Percentiles rank a stretch among this genome's conserved stretches.
These are phyloP conservation scores for Cyberlindnera mississippiensis DNA, from an alignment of 805 yeast species.

Conservation along the genomic window DNA sequence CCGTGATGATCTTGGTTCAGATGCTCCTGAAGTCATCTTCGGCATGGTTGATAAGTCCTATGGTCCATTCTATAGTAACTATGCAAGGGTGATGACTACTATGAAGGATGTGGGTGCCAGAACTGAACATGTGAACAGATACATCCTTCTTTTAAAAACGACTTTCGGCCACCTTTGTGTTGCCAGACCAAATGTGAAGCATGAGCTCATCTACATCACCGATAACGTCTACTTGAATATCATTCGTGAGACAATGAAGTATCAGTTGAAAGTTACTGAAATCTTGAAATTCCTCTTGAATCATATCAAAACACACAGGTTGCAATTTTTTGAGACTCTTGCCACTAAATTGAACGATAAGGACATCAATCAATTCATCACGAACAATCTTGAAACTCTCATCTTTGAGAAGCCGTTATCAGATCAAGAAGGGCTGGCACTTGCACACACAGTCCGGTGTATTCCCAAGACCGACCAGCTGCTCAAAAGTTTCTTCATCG, in stretches of 20 bases:
- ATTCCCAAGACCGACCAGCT: conserved; percentile 12
- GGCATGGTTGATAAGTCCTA: conserved; percentile 3
- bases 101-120: neutral
- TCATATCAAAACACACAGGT: conserved; percentile 16
- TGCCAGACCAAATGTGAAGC: conserved; percentile 1
- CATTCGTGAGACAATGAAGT: conserved; percentile 6
- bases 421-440: conserved; percentile 7
- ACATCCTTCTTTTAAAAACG: conserved; percentile 14
- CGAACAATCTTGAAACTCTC: conserved; percentile 24
- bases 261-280: conserved; percentile 12
- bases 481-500: conserved; percentile 12
- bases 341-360: conserved; percentile 1
- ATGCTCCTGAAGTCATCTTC: neutral
- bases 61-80: conserved; percentile 4
- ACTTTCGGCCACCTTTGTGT: conserved; percentile 16
- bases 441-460: conserved; percentile 8
- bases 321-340: conserved; percentile 16
- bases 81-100: conserved; percentile 1
- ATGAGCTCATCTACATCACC: conserved; percentile 4
- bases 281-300: conserved; percentile 17
- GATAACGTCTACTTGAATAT: conserved; percentile 14
- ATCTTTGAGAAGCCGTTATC: conserved; percentile 14
- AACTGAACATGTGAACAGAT: conserved; percentile 17
- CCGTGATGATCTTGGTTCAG: neutral
- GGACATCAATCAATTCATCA: conserved; percentile 14